Percentiles rank a stretch among this genome's conserved stretches.
Evolutionary conservation across 169 alveolate genomes (phyloP).

Genomic region (Sarcocystis neurona): DNA sequence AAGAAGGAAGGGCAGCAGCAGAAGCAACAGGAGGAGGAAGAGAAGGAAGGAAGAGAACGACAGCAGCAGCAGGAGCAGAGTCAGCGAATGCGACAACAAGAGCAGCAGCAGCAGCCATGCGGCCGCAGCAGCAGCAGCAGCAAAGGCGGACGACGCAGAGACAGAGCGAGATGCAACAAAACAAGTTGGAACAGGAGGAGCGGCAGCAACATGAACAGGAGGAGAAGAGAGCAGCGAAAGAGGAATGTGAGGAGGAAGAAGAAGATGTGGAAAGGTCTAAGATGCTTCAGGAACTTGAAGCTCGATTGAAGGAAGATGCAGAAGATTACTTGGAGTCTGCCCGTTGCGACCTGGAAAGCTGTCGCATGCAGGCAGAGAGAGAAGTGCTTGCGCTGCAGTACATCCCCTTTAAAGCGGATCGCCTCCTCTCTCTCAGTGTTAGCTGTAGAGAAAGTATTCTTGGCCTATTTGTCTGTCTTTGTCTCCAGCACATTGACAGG

Average conservation of each 20-base stretch:
- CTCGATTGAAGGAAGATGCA: neutral
- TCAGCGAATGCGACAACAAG: neutral
- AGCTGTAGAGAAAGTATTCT: constrained; percentile 42
- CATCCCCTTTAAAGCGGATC: constrained; percentile 40
- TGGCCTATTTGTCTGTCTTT: constrained; percentile 56
- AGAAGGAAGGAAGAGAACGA: neutral
- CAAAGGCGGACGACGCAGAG: neutral
- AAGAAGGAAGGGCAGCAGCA: too few relatives aligned
- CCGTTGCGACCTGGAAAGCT: neutral
- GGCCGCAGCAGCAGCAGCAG: neutral
- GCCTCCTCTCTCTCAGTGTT: constrained; percentile 27
- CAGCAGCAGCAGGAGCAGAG: neutral
- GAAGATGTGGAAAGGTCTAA: neutral
- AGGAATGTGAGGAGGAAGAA: neutral
- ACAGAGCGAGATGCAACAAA: too few relatives aligned
- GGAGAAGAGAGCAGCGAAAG: neutral
- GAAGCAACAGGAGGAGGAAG: too few relatives aligned
- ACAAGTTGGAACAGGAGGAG: too few relatives aligned
- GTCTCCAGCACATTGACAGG: constrained; percentile 55
- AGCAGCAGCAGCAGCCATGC: neutral
- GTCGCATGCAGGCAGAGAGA: constrained; percentile 41
- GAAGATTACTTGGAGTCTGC: neutral
- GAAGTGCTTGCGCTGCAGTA: constrained; percentile 51
- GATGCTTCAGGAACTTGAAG: neutral
- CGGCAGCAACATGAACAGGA: too few relatives aligned